Evolutionary conservation across 495 filamentous ascomycete species (phyloP).

Genomic region (Rusavskia elegans): DNA sequence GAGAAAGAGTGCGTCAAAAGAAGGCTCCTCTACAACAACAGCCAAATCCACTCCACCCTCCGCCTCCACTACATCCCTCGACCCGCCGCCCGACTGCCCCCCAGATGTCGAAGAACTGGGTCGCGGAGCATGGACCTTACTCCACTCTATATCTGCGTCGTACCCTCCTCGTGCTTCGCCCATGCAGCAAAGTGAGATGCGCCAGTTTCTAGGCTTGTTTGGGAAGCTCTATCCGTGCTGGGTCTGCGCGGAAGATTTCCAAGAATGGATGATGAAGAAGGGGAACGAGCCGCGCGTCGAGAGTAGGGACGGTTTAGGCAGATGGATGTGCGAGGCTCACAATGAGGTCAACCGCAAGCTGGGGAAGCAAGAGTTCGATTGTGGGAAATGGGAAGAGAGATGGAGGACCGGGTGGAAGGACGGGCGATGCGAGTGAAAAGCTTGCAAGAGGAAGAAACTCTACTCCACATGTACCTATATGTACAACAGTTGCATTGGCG

Average conservation of each 20-base stretch:
- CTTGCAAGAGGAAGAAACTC: neutral
- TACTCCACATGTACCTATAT: neutral
- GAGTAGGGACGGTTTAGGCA: constrained; percentile 60
- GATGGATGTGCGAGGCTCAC: constrained; percentile 95
- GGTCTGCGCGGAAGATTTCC: constrained; percentile 88
- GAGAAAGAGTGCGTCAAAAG: constrained; percentile 31
- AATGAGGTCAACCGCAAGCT: constrained; percentile 93
- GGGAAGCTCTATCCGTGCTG: constrained; percentile 84
- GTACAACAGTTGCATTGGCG: neutral
- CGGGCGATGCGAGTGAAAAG: constrained; percentile 33
- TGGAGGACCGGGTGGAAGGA: constrained; percentile 92
- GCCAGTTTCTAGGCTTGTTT: constrained; percentile 64
- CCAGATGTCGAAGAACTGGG: constrained; percentile 64
- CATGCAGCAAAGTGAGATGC: constrained; percentile 55
- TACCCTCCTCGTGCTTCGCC: constrained; percentile 57
- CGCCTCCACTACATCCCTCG: constrained; percentile 8
- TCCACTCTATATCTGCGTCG: constrained; percentile 76
- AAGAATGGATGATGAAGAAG: constrained; percentile 55
- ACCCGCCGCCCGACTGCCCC: constrained; percentile 27
- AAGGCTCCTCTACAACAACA: constrained; percentile 5
- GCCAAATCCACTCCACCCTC: constrained; percentile 7
- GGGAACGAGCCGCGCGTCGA: constrained; percentile 52
- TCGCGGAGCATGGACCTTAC: constrained; percentile 76
- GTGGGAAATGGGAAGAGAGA: constrained; percentile 77
- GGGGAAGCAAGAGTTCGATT: constrained; percentile 87